phyloP scores from a whole-genome alignment of 2,329 filamentous ascomycete species.

The Ophiocordyceps sinensis region DNA sequence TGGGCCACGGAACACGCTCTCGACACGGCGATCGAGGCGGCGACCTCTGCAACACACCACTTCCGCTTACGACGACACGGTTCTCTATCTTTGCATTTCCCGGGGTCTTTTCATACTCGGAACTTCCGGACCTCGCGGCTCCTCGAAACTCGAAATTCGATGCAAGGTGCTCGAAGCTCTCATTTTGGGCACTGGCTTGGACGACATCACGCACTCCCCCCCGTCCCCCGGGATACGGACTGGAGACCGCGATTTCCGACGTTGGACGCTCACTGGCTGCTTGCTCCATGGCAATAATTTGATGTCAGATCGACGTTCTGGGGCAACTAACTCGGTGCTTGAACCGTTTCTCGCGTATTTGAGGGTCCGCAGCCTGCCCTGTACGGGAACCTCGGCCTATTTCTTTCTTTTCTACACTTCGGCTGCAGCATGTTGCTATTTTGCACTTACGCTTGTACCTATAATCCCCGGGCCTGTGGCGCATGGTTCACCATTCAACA shows the following conservation, averaged over 20 bases:
- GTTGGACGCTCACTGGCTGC: too few species aligned
- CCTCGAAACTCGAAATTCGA: too few species aligned
- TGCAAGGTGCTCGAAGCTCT: too few species aligned
- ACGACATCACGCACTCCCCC: too few species aligned
- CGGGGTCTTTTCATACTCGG: background rate
- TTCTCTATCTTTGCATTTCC: background rate
- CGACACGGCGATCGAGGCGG: constrained; percentile 15
- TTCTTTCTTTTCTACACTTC: background rate
- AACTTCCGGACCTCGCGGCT: background rate
- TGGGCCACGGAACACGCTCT: constrained; percentile 17
- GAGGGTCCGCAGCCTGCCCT: background rate
- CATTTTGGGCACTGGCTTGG: too few species aligned
- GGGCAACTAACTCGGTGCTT: too few species aligned
- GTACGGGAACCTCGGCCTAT: background rate
- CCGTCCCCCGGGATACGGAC: too few species aligned
- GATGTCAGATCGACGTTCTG: too few species aligned
- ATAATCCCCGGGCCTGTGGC: background rate
- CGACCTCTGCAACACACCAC: constrained; percentile 14
- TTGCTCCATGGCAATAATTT: too few species aligned
- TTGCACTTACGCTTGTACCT: constrained; percentile 1
- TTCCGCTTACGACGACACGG: constrained; percentile 19
- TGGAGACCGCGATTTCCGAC: too few species aligned
- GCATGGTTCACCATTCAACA: constrained; percentile 1
- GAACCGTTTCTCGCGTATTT: too few species aligned
- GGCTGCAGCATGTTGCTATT: background rate